These are phyloP conservation scores for Fusarium concolor DNA, from an alignment of 2,329 filamentous ascomycete species.

Conservation along the genomic window DNA sequence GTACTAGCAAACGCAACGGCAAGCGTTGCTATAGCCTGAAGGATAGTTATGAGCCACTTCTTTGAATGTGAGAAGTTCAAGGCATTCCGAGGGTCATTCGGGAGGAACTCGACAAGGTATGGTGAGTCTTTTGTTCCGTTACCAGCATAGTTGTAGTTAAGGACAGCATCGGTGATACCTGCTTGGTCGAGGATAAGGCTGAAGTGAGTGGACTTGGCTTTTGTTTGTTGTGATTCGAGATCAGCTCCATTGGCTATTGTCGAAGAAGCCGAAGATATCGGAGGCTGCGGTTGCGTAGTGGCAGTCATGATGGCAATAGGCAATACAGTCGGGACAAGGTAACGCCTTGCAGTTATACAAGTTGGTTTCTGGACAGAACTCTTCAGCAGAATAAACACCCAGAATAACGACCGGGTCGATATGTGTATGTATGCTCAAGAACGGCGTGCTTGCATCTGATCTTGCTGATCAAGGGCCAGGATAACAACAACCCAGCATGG, in stretches of 20 bases:
- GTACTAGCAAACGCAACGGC: constrained; percentile 77
- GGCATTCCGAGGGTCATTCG: constrained; percentile 74
- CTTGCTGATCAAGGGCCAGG: not conserved
- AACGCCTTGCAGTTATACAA: not conserved
- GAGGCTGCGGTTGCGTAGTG: constrained; percentile 37
- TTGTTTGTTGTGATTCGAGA: constrained; percentile 55
- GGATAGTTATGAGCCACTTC: constrained; percentile 74
- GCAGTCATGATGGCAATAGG: constrained; percentile 7
- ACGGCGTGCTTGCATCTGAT: not conserved
- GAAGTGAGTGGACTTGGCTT: constrained; percentile 58
- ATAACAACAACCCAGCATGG: not conserved
- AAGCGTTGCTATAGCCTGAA: constrained; percentile 74
- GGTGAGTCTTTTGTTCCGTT: constrained; percentile 74
- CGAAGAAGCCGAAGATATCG: constrained; percentile 37
- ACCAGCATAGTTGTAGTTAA: constrained; percentile 67
- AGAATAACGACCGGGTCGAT: not conserved
- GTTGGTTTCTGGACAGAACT: not conserved
- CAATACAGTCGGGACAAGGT: not conserved
- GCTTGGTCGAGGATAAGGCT: constrained; percentile 67
- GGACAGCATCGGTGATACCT: constrained; percentile 66
- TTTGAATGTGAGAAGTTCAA: constrained; percentile 65
- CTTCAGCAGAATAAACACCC: not conserved
- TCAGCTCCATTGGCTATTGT: constrained; percentile 49
- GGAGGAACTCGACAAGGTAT: constrained; percentile 75
- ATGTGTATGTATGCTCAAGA: not conserved